Evolutionary conservation across 805 yeast species (phyloP).

Genomic region (Wickerhamomyces sydowiorum): DNA sequence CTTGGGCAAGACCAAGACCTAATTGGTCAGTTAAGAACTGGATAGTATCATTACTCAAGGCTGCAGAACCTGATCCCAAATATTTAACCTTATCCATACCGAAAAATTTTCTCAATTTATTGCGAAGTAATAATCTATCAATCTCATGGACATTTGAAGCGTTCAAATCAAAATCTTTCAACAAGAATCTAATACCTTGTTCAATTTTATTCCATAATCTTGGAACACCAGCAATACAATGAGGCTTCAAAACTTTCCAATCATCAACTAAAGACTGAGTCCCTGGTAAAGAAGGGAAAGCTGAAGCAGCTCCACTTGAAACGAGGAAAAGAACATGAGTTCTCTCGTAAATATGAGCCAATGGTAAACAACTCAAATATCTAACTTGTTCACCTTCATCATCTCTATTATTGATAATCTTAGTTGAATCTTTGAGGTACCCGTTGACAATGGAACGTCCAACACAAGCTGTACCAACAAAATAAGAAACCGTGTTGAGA

Average conservation of each 20-base stretch:
- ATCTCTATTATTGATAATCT: slow-evolving; percentile 1
- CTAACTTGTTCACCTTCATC: slow-evolving; percentile 2
- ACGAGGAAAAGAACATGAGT: background rate
- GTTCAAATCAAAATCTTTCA: background rate
- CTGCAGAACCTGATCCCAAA: background rate
- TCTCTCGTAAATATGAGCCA: background rate
- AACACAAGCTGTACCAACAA: slow-evolving; percentile 13
- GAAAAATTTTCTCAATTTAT: background rate
- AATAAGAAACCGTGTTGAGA: slow-evolving; percentile 33
- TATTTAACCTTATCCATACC: background rate
- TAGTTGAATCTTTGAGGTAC: background rate
- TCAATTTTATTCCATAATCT: background rate
- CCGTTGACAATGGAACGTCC: background rate
- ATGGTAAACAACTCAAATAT: background rate
- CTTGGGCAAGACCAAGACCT: background rate
- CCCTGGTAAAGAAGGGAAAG: background rate
- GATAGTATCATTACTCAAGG: background rate
- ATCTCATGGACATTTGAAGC: background rate
- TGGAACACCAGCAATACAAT: background rate
- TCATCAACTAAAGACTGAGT: background rate
- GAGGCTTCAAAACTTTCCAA: background rate
- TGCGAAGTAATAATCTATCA: background rate
- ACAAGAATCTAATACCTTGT: background rate
- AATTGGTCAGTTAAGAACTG: background rate
- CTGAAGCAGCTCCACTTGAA: background rate